Conservation (phyloP, 805 yeast genomes). For the Wickerhamomyces subpelliculosus region DNA sequence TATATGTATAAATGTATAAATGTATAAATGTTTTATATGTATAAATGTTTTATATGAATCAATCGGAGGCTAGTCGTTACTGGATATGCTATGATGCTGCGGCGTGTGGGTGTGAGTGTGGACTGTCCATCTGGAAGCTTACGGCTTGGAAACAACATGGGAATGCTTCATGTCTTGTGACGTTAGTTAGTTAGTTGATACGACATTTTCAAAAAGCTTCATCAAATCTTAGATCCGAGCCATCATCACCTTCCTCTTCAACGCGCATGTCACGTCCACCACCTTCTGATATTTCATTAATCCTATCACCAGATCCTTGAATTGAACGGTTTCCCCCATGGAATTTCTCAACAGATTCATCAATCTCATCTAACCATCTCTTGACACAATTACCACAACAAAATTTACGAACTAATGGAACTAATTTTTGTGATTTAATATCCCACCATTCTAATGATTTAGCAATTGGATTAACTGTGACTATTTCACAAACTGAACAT, state of each 20-base stretch:
- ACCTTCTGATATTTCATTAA: background rate
- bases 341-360: conserved; percentile 2
- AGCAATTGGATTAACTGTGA: conserved; percentile 50
- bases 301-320: background rate
- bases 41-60: no score
- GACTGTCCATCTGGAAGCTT: no score
- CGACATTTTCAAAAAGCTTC: conserved; percentile 4
- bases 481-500: conserved; percentile 43
- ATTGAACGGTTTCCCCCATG: background rate
- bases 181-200: no score
- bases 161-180: no score
- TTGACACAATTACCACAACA: conserved; percentile 45
- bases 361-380: conserved; percentile 23
- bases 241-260: background rate
- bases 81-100: no score
- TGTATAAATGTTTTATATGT: no score
- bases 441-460: conserved; percentile 67
- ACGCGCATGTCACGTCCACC: background rate
- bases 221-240: background rate
- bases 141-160: no score
- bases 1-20: no score
- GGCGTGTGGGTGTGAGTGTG: no score
- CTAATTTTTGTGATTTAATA: conserved; percentile 36
- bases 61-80: no score
- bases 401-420: conserved; percentile 50